Evolutionary conservation across 139 green algal genomes (phyloP), one percentile per base, ranked within the genome.

Genomic region (Chlamydomonas sp.): DNA sequence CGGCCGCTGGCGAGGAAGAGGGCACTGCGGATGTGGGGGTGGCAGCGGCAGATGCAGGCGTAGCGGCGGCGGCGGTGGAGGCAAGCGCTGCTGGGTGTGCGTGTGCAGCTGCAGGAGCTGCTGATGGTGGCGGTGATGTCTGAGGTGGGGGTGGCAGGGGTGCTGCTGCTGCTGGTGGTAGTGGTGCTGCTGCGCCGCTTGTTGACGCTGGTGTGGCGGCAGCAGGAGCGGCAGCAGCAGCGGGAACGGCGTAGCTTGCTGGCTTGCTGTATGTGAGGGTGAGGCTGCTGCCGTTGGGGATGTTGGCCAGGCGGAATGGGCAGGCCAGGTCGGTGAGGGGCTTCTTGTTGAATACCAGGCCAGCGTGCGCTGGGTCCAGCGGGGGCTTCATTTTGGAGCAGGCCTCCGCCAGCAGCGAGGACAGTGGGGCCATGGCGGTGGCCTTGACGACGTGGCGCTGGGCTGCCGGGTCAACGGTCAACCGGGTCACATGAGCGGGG

Each of bases 231-330:
- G 31, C 31, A 49, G 20, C 71, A 2, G 71, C 10, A n/a, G 20
- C 3, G 71, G n/a, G 17, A n/a, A 10, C 3, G 71, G 3, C 2
- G 69, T 18, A 6, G 15, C 69, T 76, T 12, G 14, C 10, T 76
- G 17, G 14, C 69, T 5, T 8, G 10, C 69, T 76, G 69, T 60
- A 61, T 72, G 78, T 5, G 60, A 86, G n/a, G 4, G 71, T 79
- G 69, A 89, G 67, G 15, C 20, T n/a, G 58, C 63, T 76, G 61
- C 78, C 78, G 17, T 63, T 64, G 57, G 85, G 78, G 10, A 89
- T 89, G 78, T 89, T 89, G 78, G 85, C 85, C 57, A 89, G 85
- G 77, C 85, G 85, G n/a, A 73, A 89, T 67, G 85, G 78, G 57
- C 63, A 80, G 85, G 85, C 58, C 8, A 89, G 60, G 71, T 89